Conservation (phyloP, 805 yeast genomes). For the Candida chilensis region DNA sequence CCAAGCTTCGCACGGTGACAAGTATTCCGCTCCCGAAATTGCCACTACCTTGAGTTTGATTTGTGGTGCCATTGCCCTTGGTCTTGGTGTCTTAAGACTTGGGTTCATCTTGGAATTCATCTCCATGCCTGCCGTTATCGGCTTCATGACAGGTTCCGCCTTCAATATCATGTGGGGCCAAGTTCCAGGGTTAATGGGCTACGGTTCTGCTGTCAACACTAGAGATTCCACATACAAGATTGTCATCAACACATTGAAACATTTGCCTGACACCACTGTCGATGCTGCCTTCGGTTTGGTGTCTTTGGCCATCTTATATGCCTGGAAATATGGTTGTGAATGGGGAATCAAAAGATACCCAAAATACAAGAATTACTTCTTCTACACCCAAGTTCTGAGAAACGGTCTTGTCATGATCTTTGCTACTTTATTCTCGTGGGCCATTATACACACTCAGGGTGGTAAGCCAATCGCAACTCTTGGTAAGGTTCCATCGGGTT, state of each 20-base stretch:
- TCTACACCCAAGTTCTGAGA: constrained; percentile 70
- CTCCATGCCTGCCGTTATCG: constrained; percentile 86
- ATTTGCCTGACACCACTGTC: constrained; percentile 55
- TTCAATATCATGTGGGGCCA: constrained; percentile 77
- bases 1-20: constrained; percentile 25
- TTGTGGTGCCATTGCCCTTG: constrained; percentile 81
- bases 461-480: constrained; percentile 46
- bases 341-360: constrained; percentile 58
- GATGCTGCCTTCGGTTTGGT: constrained; percentile 90
- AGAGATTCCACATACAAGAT: constrained; percentile 63
- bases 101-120: constrained; percentile 87
- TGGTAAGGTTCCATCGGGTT: constrained; percentile 78
- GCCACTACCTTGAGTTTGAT: constrained; percentile 75
- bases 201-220: constrained; percentile 54
- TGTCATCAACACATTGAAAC: constrained; percentile 61
- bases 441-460: constrained; percentile 46
- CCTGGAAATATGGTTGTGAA: constrained; percentile 60
- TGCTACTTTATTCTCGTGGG: constrained; percentile 79
- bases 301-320: constrained; percentile 60
- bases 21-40: constrained; percentile 54
- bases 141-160: constrained; percentile 94
- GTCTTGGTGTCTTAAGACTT: constrained; percentile 71
- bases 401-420: constrained; percentile 75
- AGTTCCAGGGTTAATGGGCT: constrained; percentile 82
- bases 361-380: constrained; percentile 43